These are phyloP conservation scores for Evernia prunastri DNA, from an alignment of 495 filamentous ascomycete genomes.

Conservation along the genomic window DNA sequence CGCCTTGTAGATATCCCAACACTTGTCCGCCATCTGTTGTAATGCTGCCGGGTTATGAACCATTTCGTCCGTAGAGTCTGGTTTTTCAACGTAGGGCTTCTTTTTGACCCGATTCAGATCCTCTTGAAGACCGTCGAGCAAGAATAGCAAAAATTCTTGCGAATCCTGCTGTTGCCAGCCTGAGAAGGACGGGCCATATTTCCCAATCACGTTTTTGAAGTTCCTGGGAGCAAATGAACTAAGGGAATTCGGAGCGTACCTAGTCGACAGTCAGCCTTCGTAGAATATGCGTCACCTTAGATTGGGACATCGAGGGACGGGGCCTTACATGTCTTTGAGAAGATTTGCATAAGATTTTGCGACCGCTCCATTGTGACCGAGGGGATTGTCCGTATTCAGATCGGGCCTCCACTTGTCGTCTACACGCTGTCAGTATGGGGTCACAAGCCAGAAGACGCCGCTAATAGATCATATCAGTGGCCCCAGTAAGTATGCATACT, in stretches of 20 bases:
- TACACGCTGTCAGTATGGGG: slow-evolving; percentile 32
- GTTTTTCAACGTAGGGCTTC: slow-evolving; percentile 97
- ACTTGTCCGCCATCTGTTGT: slow-evolving; percentile 72
- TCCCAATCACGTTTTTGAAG: slow-evolving; percentile 76
- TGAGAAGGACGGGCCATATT: slow-evolving; percentile 75
- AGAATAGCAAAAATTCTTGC: slow-evolving; percentile 94
- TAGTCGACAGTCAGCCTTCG: neutral
- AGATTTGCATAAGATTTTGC: slow-evolving; percentile 73
- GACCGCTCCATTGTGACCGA: slow-evolving; percentile 76
- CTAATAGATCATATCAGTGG: neutral
- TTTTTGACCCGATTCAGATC: slow-evolving; percentile 89
- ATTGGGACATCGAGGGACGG: slow-evolving; percentile 28
- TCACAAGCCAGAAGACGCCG: neutral
- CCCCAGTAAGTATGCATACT: slow-evolving; percentile 23
- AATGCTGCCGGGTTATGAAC: slow-evolving; percentile 73
- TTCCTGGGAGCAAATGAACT: slow-evolving; percentile 62
- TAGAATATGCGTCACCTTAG: neutral
- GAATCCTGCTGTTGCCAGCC: slow-evolving; percentile 96
- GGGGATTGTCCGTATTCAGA: slow-evolving; percentile 73
- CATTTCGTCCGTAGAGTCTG: slow-evolving; percentile 96
- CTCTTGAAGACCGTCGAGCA: slow-evolving; percentile 90
- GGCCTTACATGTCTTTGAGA: slow-evolving; percentile 63
- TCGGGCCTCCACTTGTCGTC: slow-evolving; percentile 65
- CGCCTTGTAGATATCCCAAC: slow-evolving; percentile 85
- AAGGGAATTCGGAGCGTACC: slow-evolving; percentile 36